Conservation (phyloP, 23 red algal species). For the Pyropia yezoensis region DNA sequence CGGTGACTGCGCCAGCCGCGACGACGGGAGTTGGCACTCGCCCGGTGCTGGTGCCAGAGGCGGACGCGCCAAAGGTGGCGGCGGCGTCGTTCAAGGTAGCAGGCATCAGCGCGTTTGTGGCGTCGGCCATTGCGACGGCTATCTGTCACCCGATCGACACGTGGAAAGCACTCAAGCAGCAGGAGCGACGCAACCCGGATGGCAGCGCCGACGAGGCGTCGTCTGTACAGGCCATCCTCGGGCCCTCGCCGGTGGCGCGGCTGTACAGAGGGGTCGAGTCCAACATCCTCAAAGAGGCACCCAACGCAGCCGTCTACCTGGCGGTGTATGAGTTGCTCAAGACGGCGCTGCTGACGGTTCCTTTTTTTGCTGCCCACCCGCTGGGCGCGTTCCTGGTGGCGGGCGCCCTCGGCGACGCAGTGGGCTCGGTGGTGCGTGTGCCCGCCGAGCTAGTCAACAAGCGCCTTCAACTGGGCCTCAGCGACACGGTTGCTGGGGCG, state of each 20-base stretch:
- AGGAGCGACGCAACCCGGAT: no score
- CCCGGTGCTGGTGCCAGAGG: conserved; percentile 19
- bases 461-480: conserved; percentile 42
- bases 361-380: conserved; percentile 18
- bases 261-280: conserved; percentile 38
- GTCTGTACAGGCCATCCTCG: not conserved
- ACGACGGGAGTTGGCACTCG: conserved; percentile 13
- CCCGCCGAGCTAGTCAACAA: conserved; percentile 67
- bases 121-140: conserved; percentile 12
- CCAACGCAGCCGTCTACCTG: conserved; percentile 66
- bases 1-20: conserved; percentile 7
- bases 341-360: conserved; percentile 13
- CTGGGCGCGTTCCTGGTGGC: conserved; percentile 24
- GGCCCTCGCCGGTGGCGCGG: not conserved
- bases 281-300: conserved; percentile 63
- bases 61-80: conserved; percentile 10
- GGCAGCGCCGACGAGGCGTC: conserved; percentile 3
- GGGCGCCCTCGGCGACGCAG: conserved; percentile 45
- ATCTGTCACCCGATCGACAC: conserved; percentile 63
- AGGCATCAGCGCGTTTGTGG: conserved; percentile 33
- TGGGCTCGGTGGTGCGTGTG: conserved; percentile 48
- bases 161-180: conserved; percentile 39
- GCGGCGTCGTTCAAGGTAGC: conserved; percentile 22
- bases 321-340: conserved; percentile 56
- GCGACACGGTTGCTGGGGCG: conserved; percentile 5